phyloP scores from a whole-genome alignment of 75 land plant genomes.

The Selaginella moellendorffii region DNA sequence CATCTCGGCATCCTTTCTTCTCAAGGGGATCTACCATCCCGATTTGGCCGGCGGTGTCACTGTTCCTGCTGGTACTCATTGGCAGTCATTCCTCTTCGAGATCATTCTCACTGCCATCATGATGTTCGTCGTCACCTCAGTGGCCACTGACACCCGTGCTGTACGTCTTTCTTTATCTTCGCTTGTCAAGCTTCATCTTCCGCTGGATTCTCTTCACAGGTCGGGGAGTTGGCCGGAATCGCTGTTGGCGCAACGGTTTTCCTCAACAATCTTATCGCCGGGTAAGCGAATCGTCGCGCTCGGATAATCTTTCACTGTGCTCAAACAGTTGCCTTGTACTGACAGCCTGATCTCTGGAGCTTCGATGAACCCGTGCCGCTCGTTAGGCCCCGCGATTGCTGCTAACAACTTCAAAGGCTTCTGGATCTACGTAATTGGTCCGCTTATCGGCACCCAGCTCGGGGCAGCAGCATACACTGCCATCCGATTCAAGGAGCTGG shows the following conservation, averaged over 20 bases:
- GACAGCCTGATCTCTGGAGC: constrained; percentile 3
- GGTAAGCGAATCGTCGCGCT: background rate
- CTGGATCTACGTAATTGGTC: constrained; percentile 3
- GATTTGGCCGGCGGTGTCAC: constrained; percentile 25
- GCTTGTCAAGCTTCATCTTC: background rate
- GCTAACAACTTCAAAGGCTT: constrained; percentile 5
- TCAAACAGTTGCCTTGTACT: too few species aligned
- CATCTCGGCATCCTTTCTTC: constrained; percentile 15
- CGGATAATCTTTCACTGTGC: too few species aligned
- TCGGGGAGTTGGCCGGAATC: constrained; percentile 8
- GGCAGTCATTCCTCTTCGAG: constrained; percentile 38
- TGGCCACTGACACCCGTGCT: constrained; percentile 45
- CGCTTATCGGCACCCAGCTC: background rate
- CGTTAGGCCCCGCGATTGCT: constrained; percentile 3
- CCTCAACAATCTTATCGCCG: constrained; percentile 4
- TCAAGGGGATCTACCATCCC: constrained; percentile 7
- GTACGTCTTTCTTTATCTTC: constrained; percentile 14
- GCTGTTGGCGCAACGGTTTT: constrained; percentile 3
- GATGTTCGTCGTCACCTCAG: constrained; percentile 52
- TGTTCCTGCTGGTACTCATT: constrained; percentile 21
- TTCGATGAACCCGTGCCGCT: background rate
- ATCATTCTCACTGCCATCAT: constrained; percentile 44
- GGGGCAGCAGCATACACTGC: background rate
- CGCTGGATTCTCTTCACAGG: background rate
- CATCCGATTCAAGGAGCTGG: background rate